phyloP scores from a whole-genome alignment of 257 asterid species.

The Nicotiana undulata region DNA sequence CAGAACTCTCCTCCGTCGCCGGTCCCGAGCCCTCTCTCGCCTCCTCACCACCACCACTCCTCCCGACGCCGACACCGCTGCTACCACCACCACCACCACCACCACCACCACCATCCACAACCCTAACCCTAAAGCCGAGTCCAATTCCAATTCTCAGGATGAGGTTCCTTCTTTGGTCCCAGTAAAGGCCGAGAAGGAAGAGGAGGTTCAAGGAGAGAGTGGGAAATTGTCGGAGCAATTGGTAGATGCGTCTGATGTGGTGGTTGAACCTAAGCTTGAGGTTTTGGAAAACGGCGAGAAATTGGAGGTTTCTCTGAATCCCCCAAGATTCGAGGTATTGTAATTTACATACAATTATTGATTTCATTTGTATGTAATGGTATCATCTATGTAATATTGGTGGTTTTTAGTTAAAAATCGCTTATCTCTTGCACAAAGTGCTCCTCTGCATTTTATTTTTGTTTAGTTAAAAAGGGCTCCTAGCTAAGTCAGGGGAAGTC shows the following conservation, averaged over 20 bases:
- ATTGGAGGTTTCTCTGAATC: conserved; percentile 14
- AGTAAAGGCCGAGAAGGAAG: background rate
- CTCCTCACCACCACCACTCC: conserved; percentile 10
- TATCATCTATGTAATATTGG: background rate
- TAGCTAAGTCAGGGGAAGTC: background rate
- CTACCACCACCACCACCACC: background rate
- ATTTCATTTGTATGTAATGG: background rate
- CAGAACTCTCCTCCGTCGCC: conserved; percentile 61
- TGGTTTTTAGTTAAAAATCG: background rate
- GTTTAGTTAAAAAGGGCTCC: background rate
- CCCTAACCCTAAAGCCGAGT: conserved; percentile 21
- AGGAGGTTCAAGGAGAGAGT: background rate
- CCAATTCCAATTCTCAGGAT: conserved; percentile 12
- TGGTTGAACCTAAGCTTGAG: background rate
- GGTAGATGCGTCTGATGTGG: background rate
- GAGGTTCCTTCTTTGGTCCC: conserved; percentile 17
- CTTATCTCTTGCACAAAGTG: background rate
- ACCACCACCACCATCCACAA: conserved; percentile 25
- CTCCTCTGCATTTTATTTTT: background rate
- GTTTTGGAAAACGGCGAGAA: background rate
- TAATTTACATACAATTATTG: background rate
- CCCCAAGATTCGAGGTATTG: conserved; percentile 1
- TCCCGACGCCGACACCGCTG: background rate
- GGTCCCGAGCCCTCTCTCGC: conserved; percentile 59
- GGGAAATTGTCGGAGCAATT: conserved; percentile 1